phyloP scores from a whole-genome alignment of 306 rosid genomes.

The Urtica urens region DNA sequence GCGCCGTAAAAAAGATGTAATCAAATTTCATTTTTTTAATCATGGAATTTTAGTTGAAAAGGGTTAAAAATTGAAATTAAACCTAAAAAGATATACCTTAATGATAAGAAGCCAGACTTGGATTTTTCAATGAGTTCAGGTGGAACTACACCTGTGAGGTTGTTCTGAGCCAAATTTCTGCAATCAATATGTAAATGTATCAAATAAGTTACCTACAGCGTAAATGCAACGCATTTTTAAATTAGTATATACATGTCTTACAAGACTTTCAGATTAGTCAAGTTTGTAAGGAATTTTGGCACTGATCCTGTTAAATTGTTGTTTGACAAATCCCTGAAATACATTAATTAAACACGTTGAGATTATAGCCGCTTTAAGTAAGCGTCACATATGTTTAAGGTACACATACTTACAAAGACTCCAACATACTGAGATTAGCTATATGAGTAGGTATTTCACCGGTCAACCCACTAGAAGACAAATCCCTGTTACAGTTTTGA shows the following conservation, averaged over 20 bases:
- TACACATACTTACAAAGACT: constrained; percentile 3
- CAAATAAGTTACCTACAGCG: background rate
- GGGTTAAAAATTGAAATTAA: too few relatives aligned
- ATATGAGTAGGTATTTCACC: background rate
- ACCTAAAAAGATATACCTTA: constrained; percentile 8
- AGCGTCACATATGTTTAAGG: background rate
- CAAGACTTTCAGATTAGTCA: constrained; percentile 4
- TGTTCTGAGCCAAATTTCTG: constrained; percentile 12
- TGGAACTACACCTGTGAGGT: constrained; percentile 15
- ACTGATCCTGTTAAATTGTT: constrained; percentile 11
- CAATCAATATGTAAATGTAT: background rate
- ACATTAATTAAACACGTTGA: background rate
- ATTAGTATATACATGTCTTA: background rate
- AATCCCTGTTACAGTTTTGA: background rate
- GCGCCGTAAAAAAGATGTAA: background rate
- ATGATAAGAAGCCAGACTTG: background rate
- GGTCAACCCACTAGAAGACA: constrained; percentile 12
- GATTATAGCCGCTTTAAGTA: background rate
- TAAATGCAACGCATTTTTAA: background rate
- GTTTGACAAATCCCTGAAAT: constrained; percentile 14
- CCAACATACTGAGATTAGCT: background rate
- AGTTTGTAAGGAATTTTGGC: background rate
- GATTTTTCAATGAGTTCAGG: background rate
- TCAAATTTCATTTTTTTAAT: too few relatives aligned
- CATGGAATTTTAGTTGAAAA: too few relatives aligned